Conservation (phyloP, 441 rosid species). For the Adansonia madagascariensis region DNA sequence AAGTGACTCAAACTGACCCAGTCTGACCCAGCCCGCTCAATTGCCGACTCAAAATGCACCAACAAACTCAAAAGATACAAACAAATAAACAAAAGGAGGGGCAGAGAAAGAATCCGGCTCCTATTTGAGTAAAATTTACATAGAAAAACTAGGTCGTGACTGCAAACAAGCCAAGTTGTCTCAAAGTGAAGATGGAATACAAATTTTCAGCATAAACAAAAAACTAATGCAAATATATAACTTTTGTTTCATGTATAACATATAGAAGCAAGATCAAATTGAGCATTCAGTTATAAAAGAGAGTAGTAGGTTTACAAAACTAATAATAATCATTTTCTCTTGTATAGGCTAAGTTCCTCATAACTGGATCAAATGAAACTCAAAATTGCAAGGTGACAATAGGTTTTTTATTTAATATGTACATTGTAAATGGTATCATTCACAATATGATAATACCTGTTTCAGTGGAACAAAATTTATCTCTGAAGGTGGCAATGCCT, state of each 20-base stretch:
- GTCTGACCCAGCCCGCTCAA: neutral
- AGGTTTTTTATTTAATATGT: constrained; percentile 14
- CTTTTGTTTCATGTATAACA: neutral
- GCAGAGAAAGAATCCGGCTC: neutral
- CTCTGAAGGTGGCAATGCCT: constrained; percentile 85
- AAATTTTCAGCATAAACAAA: neutral
- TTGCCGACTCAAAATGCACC: neutral
- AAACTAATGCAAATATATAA: neutral
- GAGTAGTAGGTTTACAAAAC: neutral
- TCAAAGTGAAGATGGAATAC: neutral
- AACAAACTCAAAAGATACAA: neutral
- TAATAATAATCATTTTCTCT: constrained; percentile 20
- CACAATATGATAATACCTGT: constrained; percentile 51
- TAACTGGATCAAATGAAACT: neutral
- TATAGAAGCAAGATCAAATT: constrained; percentile 10
- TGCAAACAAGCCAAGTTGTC: neutral
- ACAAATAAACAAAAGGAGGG: neutral
- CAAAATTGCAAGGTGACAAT: neutral
- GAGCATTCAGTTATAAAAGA: neutral
- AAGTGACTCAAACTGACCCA: neutral
- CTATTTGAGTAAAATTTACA: neutral
- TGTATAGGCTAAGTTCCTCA: constrained; percentile 8
- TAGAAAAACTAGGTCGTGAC: neutral
- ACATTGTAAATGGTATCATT: neutral
- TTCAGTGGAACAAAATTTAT: constrained; percentile 86